These are phyloP conservation scores for Taiozyma sp. DNA, from an alignment of 1,139 yeast genomes.

Conservation along the genomic window DNA sequence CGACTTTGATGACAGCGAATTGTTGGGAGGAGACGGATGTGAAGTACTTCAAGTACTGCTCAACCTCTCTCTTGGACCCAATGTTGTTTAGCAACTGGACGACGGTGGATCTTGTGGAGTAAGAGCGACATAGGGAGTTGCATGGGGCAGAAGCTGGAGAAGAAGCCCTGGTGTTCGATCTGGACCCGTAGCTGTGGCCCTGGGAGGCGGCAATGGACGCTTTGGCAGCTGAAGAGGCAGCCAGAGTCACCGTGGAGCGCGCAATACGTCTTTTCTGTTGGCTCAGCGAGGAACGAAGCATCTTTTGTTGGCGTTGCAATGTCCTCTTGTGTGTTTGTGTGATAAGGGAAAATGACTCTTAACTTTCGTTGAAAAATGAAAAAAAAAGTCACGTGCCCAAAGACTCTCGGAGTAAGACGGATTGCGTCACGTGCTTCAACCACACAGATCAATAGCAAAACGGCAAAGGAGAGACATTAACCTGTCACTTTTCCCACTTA, in stretches of 20 bases:
- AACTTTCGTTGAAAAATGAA: background rate
- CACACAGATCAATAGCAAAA: no score
- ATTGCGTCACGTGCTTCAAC: no score
- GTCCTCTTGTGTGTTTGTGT: no score
- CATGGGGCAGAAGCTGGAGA: slow-evolving; percentile 1
- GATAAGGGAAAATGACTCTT: background rate
- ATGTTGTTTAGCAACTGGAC: slow-evolving; percentile 91
- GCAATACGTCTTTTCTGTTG: slow-evolving; percentile 22
- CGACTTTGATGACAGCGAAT: slow-evolving; percentile 97
- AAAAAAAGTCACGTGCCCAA: background rate
- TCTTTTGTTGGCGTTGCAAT: slow-evolving; percentile 2
- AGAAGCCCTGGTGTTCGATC: slow-evolving; percentile 2
- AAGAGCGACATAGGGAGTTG: slow-evolving; percentile 17
- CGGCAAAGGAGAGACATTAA: background rate
- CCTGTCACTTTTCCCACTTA: background rate
- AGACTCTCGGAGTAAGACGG: no score
- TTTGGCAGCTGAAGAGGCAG: slow-evolving; percentile 10
- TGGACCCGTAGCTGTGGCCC: slow-evolving; percentile 7
- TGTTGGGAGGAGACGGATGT: slow-evolving; percentile 95
- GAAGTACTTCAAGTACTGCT: slow-evolving; percentile 92
- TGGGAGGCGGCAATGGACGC: slow-evolving; percentile 5
- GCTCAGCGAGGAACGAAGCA: slow-evolving; percentile 23
- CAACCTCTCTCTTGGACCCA: slow-evolving; percentile 96
- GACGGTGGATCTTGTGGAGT: slow-evolving; percentile 79
- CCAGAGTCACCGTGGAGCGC: slow-evolving; percentile 15